Conservation (phyloP, 1,139 yeast genomes). For the Zygoascus sp. region DNA sequence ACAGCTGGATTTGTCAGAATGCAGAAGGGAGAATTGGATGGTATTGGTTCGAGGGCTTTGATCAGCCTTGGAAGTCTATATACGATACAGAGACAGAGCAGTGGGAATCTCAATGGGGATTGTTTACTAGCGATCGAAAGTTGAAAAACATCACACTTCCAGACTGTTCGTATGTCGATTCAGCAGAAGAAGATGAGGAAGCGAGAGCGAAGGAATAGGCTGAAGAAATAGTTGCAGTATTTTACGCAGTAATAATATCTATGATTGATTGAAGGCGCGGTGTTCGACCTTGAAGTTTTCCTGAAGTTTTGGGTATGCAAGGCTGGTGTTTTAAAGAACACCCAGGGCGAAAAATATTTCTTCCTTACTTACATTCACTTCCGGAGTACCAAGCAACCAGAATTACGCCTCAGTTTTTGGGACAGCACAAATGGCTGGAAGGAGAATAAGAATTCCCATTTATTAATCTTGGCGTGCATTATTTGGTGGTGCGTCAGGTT, state of each 20-base stretch:
- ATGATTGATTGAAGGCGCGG: no score
- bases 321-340: not conserved
- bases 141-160: slow-evolving; percentile 37
- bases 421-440: slow-evolving; percentile 35
- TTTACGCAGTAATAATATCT: no score
- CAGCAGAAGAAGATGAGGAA: not conserved
- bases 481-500: slow-evolving; percentile 21
- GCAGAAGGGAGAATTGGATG: slow-evolving; percentile 41
- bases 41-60: slow-evolving; percentile 69
- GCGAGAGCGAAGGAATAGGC: not conserved
- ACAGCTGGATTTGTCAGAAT: slow-evolving; percentile 51
- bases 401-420: slow-evolving; percentile 24
- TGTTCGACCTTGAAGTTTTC: no score
- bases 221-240: not conserved
- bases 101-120: slow-evolving; percentile 75
- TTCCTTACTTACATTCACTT: slow-evolving; percentile 20
- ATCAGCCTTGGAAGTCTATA: slow-evolving; percentile 63
- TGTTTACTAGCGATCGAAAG: slow-evolving; percentile 48
- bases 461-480: slow-evolving; percentile 24
- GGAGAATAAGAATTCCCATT: slow-evolving; percentile 28
- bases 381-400: slow-evolving; percentile 32
- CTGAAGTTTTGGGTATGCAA: no score
- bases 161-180: slow-evolving; percentile 18
- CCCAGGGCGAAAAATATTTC: not conserved
- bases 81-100: slow-evolving; percentile 45